Evolutionary conservation across 495 filamentous ascomycete species (phyloP).

Genomic region (Penicillium ucsense): DNA sequence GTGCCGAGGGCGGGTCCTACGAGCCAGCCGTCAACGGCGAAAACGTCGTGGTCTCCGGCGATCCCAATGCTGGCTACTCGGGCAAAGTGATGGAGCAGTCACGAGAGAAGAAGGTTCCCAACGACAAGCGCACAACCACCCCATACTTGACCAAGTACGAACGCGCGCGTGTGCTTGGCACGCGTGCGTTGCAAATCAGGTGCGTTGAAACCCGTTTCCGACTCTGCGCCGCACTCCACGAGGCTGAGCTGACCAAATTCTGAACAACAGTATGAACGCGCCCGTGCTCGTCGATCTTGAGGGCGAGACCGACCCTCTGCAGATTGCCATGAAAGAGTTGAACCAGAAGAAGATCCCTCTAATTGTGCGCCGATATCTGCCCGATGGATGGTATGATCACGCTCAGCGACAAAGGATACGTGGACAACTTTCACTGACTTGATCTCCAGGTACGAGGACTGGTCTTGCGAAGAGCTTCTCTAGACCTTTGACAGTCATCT

Average conservation of each 20-base stretch:
- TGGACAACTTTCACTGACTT: neutral
- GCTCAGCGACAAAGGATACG: neutral
- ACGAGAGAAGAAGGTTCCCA: slow-evolving; percentile 83
- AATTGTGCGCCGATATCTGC: slow-evolving; percentile 87
- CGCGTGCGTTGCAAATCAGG: slow-evolving; percentile 93
- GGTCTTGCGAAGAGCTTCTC: slow-evolving; percentile 93
- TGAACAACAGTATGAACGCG: slow-evolving; percentile 72
- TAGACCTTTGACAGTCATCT: slow-evolving; percentile 15
- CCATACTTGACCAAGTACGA: slow-evolving; percentile 99
- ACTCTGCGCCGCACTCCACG: too few relatives aligned
- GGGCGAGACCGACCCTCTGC: slow-evolving; percentile 93
- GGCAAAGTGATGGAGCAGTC: slow-evolving; percentile 48
- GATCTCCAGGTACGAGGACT: slow-evolving; percentile 80
- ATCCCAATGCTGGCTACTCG: slow-evolving; percentile 55
- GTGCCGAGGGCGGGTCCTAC: slow-evolving; percentile 40
- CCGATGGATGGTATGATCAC: slow-evolving; percentile 88
- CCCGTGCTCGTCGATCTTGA: slow-evolving; percentile 94
- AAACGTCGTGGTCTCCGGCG: slow-evolving; percentile 61
- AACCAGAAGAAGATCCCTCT: slow-evolving; percentile 97
- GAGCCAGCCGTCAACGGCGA: slow-evolving; percentile 37
- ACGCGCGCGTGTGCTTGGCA: slow-evolving; percentile 83
- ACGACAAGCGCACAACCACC: slow-evolving; percentile 82
- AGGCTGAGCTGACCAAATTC: slow-evolving; percentile 7
- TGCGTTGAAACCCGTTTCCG: slow-evolving; percentile 27
- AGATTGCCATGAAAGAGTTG: slow-evolving; percentile 95